phyloP scores from a whole-genome alignment of 1,284 basidiomycete genomes.

The Rhodotorula sp. region DNA sequence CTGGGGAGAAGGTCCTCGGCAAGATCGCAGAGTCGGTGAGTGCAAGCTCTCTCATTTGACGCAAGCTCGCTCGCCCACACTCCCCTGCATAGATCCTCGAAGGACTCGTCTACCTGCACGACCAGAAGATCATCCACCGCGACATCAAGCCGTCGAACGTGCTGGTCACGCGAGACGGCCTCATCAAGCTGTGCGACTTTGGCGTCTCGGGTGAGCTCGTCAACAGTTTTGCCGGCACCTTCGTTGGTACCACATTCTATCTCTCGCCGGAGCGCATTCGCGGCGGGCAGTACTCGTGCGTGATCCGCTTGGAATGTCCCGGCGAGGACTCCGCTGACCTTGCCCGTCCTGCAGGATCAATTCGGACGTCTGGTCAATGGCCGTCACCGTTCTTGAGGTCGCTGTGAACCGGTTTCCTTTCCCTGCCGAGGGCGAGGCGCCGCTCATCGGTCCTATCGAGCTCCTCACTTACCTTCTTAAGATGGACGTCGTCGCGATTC shows the following conservation, averaged over 20 bases:
- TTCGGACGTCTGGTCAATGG: constrained; percentile 98
- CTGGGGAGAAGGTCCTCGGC: constrained; percentile 88
- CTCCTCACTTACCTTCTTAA: constrained; percentile 87
- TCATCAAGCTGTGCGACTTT: constrained; percentile 92
- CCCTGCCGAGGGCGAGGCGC: constrained; percentile 62
- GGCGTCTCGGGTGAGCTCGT: constrained; percentile 95
- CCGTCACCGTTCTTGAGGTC: constrained; percentile 87
- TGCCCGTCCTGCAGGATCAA: constrained; percentile 57
- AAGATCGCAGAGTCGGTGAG: constrained; percentile 84
- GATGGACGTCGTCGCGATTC: constrained; percentile 71
- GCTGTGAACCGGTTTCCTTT: constrained; percentile 95
- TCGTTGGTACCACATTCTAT: constrained; percentile 94
- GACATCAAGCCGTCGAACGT: constrained; percentile 94
- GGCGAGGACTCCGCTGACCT: no score
- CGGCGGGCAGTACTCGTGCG: constrained; percentile 72
- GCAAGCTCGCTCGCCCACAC: background rate
- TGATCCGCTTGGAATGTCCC: background rate
- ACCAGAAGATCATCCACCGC: constrained; percentile 87
- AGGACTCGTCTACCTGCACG: constrained; percentile 89
- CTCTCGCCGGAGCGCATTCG: constrained; percentile 96
- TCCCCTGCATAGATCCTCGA: constrained; percentile 65
- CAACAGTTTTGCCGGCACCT: constrained; percentile 86
- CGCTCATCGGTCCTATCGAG: constrained; percentile 79
- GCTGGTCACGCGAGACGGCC: constrained; percentile 76
- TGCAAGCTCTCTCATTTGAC: constrained; percentile 32